Evolutionary conservation across 192 early-diverging fungal genomes (phyloP), one percentile per base, ranked within the genome.

Genomic region (Linnemannia hyalina): DNA sequence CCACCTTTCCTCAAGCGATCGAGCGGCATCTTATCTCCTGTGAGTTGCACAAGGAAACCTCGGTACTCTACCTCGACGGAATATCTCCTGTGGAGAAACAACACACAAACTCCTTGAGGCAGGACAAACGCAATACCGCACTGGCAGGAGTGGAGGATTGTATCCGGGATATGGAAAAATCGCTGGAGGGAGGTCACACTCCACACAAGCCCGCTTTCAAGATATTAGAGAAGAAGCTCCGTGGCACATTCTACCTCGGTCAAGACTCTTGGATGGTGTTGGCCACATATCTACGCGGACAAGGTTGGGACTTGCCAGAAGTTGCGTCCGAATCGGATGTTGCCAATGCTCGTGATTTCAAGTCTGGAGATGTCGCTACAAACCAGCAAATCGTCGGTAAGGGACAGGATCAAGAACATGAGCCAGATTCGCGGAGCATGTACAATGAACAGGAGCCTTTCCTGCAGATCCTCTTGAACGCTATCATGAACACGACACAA

Each of bases 81-180:
- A 1, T n/a, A 8, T 63, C 55, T 10, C 74, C 57, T 36, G 55
- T 60, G 13, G 74, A 76, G 57, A 76, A 76, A 23, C 40, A 32
- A 76, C 16, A n/a, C 22, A 76, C 57, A 60, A 57, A n/a, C 55
- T 0, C 55, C n/a, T 38, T 65, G 57, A 38, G 8, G 23, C 32
- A 76, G 36, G 36, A 40, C 3, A 60, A 60, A 7, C 57, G 74
- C n/a, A 38, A 32, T 35, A 7, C 16, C 40, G 36, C 74, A 8
- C 32, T 76, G 6, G 15, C 49, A 42, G 23, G 23, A 35, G 32
- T 57, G 0, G 6, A 42, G 38, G 36, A n/a, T 42, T 63, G 23
- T 38, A 35, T 65, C 15, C 22, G 5, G 29, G 38, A 35, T 18
- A n/a, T 76, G n/a, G 74, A 76, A 29, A 76, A 26, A n/a, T 54